Conservation (phyloP, 306 rosid species). For the Inga laurina region DNA sequence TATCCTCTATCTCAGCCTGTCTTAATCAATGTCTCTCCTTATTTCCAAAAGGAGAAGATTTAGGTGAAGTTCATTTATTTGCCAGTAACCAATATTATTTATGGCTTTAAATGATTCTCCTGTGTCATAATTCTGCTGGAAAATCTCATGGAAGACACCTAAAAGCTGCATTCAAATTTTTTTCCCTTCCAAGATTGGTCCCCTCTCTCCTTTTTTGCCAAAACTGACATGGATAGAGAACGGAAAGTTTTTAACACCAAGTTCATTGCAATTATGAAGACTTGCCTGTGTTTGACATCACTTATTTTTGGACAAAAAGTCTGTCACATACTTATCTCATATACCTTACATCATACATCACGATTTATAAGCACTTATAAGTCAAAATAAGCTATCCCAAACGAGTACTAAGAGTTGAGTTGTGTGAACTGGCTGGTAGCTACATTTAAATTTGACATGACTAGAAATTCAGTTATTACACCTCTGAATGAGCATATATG, state of each 20-base stretch:
- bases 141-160: background rate
- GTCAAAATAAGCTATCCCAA: no score
- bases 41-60: background rate
- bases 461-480: background rate
- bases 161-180: background rate
- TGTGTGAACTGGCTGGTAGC: background rate
- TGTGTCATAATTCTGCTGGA: background rate
- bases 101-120: background rate
- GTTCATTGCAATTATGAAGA: background rate
- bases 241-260: background rate
- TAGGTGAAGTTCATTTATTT: background rate
- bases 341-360: no score
- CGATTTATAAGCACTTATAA: no score
- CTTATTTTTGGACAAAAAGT: no score
- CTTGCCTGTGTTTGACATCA: no score
- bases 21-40: background rate
- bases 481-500: background rate
- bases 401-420: background rate
- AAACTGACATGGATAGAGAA: background rate
- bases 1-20: background rate
- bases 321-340: no score
- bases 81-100: background rate
- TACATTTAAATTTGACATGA: background rate
- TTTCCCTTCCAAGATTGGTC: background rate
- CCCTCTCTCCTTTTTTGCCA: background rate